Percentiles rank a stretch among this genome's conserved stretches.
Evolutionary conservation across 2,329 filamentous ascomycete genomes (phyloP).

Genomic region (Colletotrichum zoysiae): DNA sequence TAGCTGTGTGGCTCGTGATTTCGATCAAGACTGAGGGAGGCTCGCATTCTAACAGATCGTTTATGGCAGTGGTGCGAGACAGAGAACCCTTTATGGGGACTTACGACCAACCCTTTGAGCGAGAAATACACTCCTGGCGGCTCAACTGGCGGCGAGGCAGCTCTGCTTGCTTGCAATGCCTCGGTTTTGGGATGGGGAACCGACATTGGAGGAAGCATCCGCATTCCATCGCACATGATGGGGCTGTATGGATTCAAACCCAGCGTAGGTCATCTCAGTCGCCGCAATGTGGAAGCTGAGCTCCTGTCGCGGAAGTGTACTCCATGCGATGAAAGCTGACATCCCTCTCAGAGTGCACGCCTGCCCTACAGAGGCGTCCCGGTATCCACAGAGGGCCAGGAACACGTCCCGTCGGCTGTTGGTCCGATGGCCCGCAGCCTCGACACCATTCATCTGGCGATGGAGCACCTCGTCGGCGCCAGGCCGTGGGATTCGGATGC

Average conservation of each 20-base stretch:
- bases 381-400: constrained; percentile 73
- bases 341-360: constrained; percentile 61
- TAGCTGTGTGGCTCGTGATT: not conserved
- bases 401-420: constrained; percentile 73
- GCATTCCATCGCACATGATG: constrained; percentile 53
- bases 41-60: accelerated
- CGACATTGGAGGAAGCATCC: constrained; percentile 58
- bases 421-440: constrained; percentile 66
- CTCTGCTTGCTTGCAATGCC: constrained; percentile 55
- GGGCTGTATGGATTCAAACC: constrained; percentile 50
- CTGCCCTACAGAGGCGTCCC: constrained; percentile 70
- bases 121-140: constrained; percentile 71
- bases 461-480: constrained; percentile 59
- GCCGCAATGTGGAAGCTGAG: not conserved
- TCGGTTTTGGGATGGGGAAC: constrained; percentile 56
- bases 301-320: constrained; percentile 12
- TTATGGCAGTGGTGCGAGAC: constrained; percentile 47
- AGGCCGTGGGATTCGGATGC: constrained; percentile 68
- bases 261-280: constrained; percentile 33
- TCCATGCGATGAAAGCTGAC: not conserved
- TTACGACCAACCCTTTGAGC: constrained; percentile 73
- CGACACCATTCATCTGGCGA: constrained; percentile 61
- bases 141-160: constrained; percentile 69
- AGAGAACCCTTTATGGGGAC: constrained; percentile 69
- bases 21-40: not conserved